phyloP scores from a whole-genome alignment of 495 filamentous ascomycete species.

The Sordaria brevicollis region DNA sequence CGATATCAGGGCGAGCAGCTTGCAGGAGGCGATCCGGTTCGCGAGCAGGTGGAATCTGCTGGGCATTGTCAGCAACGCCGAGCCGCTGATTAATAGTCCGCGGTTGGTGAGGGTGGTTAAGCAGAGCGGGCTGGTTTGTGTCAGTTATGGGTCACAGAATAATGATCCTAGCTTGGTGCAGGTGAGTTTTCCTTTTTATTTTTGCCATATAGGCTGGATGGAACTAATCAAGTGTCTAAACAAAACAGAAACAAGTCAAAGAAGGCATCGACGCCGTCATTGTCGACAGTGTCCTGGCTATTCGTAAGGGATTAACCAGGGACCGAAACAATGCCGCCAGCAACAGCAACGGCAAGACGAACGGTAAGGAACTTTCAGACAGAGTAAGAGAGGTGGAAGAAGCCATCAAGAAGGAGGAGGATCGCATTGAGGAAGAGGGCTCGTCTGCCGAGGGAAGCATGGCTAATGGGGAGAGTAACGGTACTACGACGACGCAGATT shows the following conservation, averaged over 20 bases:
- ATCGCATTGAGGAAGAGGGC: neutral
- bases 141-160: slow-evolving; percentile 85
- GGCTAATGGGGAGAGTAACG: neutral
- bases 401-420: neutral
- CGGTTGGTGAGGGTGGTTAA: slow-evolving; percentile 94
- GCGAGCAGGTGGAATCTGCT: slow-evolving; percentile 89
- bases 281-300: slow-evolving; percentile 82
- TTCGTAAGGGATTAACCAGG: slow-evolving; percentile 43
- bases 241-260: slow-evolving; percentile 68
- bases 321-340: slow-evolving; percentile 3
- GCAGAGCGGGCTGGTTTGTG: slow-evolving; percentile 85
- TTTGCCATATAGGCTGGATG: neutral
- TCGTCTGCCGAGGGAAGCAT: neutral
- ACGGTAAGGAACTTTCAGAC: neutral
- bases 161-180: slow-evolving; percentile 78
- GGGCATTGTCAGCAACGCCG: slow-evolving; percentile 76
- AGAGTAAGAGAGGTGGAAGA: slow-evolving; percentile 4
- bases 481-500: neutral
- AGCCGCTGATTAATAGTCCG: slow-evolving; percentile 78
- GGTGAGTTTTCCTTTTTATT: slow-evolving; percentile 37
- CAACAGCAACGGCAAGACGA: neutral
- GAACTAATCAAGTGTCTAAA: slow-evolving; percentile 15
- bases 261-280: slow-evolving; percentile 97
- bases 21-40: slow-evolving; percentile 93
- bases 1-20: slow-evolving; percentile 81